Conservation (phyloP, 2,329 filamentous ascomycete genomes). For the Colletotrichum cereale region DNA sequence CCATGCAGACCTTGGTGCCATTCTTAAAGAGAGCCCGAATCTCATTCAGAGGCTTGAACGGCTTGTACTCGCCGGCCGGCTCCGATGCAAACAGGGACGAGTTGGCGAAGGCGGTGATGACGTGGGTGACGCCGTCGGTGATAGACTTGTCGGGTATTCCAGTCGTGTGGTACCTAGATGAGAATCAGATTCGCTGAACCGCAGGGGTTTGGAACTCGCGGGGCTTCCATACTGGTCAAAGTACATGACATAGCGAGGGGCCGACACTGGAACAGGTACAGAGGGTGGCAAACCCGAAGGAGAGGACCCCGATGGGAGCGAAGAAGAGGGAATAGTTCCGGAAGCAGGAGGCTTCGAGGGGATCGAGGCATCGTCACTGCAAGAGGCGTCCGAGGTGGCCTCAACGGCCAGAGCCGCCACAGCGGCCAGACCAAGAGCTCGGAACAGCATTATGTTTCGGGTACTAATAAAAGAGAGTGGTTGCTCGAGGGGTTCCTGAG, state of each 20-base stretch:
- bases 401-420: constrained; percentile 21
- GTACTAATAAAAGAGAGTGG: constrained; percentile 15
- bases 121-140: constrained; percentile 63
- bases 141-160: constrained; percentile 52
- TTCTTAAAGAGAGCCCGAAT: constrained; percentile 65
- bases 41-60: constrained; percentile 65
- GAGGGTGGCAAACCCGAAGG: neutral
- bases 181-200: neutral
- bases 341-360: neutral
- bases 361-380: neutral
- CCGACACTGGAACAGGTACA: constrained; percentile 34
- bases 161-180: constrained; percentile 54
- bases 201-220: constrained; percentile 3
- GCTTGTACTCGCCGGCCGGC: constrained; percentile 55
- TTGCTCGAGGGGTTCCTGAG: constrained; percentile 14
- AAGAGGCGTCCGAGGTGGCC: constrained; percentile 2
- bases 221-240: constrained; percentile 57
- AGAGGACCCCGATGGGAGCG: neutral
- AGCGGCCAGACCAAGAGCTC: constrained; percentile 21
- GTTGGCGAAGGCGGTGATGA: constrained; percentile 67
- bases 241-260: constrained; percentile 56
- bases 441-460: constrained; percentile 23
- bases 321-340: neutral
- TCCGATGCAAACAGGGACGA: constrained; percentile 61
- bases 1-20: constrained; percentile 70